Percentiles rank a stretch among this genome's conserved stretches.
Conservation (phyloP, 495 filamentous ascomycete genomes). For the Xylaria cubensis region DNA sequence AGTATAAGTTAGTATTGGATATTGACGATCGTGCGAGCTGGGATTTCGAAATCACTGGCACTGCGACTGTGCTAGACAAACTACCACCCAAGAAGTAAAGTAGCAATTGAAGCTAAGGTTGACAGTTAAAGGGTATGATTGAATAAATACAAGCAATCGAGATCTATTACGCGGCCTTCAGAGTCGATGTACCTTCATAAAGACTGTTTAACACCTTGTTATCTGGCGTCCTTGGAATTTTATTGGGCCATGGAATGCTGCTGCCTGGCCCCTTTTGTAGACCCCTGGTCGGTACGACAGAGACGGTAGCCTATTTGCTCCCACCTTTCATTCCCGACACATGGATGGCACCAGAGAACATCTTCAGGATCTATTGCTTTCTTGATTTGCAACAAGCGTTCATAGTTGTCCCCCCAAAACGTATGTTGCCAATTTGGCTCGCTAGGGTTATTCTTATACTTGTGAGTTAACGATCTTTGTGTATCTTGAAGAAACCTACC, state of each 20-base stretch:
- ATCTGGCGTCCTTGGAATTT: neutral
- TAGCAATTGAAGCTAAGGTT: neutral
- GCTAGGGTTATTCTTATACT: conserved; percentile 50
- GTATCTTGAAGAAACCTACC: conserved; percentile 30
- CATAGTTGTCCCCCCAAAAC: conserved; percentile 61
- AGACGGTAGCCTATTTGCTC: conserved; percentile 43
- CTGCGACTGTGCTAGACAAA: conserved; percentile 47
- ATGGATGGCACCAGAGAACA: conserved; percentile 64
- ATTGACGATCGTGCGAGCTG: conserved; percentile 40
- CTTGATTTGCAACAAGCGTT: conserved; percentile 54
- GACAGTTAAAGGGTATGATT: neutral
- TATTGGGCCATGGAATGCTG: neutral
- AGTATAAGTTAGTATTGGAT: conserved; percentile 64
- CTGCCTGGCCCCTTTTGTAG: neutral
- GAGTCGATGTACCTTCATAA: neutral
- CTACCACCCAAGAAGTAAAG: conserved; percentile 42
- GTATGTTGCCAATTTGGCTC: conserved; percentile 56
- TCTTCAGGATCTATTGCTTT: conserved; percentile 62
- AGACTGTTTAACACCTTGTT: neutral
- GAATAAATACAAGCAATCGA: neutral
- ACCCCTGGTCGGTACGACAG: conserved; percentile 33
- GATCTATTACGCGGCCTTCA: neutral
- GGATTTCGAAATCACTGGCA: conserved; percentile 53
- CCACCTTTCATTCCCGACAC: conserved; percentile 69
- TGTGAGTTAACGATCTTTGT: conserved; percentile 10